These are phyloP conservation scores for Cladosporium sp. DNA, from an alignment of 2,329 filamentous ascomycete genomes.

Conservation along the genomic window DNA sequence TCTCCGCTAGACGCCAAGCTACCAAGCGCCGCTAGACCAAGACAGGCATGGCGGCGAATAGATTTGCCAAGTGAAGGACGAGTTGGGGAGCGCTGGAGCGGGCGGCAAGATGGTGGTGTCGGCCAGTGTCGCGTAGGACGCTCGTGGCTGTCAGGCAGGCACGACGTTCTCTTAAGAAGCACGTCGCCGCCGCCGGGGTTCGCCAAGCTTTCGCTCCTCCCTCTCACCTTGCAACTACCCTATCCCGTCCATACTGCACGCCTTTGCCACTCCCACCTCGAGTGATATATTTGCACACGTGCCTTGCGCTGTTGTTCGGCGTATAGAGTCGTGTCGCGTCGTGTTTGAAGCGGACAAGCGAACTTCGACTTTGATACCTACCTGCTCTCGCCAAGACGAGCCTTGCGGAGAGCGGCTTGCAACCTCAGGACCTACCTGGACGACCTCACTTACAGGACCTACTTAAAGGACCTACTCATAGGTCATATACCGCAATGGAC, in stretches of 20 bases:
- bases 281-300: constrained; percentile 1
- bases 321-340: background rate
- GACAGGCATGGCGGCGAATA: background rate
- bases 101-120: background rate
- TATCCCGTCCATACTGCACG: background rate
- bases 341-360: background rate
- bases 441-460: too few species aligned
- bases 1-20: background rate
- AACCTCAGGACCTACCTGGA: background rate
- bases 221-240: background rate
- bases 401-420: background rate
- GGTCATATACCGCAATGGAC: background rate
- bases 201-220: constrained; percentile 1
- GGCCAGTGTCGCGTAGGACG: background rate
- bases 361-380: background rate
- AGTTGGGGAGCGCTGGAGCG: background rate
- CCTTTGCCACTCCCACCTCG: background rate
- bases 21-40: background rate
- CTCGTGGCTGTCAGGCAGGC: background rate
- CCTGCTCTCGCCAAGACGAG: constrained; percentile 7
- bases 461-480: background rate
- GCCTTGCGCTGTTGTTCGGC: background rate
- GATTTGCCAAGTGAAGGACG: background rate
- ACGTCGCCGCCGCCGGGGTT: background rate
- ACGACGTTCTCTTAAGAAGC: background rate